Evolutionary conservation across 2,329 filamentous ascomycete species (phyloP).

Genomic region (Fusarium fracticaudum): DNA sequence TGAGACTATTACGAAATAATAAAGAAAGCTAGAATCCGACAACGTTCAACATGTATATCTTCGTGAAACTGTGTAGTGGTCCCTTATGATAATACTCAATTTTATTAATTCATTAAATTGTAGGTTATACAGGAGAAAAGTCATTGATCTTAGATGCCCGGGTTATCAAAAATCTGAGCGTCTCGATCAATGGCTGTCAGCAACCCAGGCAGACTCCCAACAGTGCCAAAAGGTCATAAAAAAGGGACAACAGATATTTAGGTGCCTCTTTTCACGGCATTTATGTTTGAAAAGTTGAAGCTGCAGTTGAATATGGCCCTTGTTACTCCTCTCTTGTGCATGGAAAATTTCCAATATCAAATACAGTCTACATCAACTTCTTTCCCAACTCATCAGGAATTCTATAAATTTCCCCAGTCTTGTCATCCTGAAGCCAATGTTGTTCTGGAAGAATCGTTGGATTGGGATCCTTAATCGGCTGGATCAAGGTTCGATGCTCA

Average conservation of each 20-base stretch:
- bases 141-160: neutral
- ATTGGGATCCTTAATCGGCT: conserved; percentile 39
- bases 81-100: no score
- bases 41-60: neutral
- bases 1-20: neutral
- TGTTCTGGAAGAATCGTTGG: conserved; percentile 34
- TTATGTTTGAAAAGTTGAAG: neutral
- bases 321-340: conserved; percentile 6
- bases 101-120: neutral
- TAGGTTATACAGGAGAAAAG: neutral
- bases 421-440: conserved; percentile 34
- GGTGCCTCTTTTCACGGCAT: neutral
- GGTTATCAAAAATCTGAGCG: neutral
- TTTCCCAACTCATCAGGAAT: conserved; percentile 35
- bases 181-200: neutral
- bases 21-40: neutral
- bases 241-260: neutral
- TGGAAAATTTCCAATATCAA: neutral
- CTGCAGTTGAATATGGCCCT: neutral
- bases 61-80: neutral
- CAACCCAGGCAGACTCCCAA: neutral
- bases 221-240: neutral
- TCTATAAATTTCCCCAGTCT: conserved; percentile 43
- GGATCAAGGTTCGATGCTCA: conserved; percentile 34
- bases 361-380: conserved; percentile 12